These are phyloP conservation scores for Chlorella sp. DNA, from an alignment of 139 green algal species.

Conservation along the genomic window DNA sequence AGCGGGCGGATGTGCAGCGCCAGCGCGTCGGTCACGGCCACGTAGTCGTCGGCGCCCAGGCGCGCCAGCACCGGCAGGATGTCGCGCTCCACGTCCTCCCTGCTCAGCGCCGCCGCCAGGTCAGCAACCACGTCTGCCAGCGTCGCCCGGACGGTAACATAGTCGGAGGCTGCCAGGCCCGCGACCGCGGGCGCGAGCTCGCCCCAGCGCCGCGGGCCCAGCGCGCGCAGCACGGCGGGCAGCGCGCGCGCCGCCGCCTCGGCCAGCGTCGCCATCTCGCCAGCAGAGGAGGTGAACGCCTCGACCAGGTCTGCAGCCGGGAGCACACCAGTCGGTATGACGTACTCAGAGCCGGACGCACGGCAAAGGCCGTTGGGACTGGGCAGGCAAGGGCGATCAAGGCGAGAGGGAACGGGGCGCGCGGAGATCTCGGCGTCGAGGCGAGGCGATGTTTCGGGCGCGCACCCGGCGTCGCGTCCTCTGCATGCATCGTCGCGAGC, in stretches of 20 bases:
- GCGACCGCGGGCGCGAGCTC: slow-evolving; percentile 17
- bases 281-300: slow-evolving; percentile 15
- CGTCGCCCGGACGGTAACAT: background rate
- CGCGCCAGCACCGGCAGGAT: slow-evolving; percentile 31
- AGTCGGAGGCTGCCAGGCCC: background rate
- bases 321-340: background rate
- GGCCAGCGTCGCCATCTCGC: slow-evolving; percentile 23
- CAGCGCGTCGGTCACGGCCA: slow-evolving; percentile 27
- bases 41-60: slow-evolving; percentile 30
- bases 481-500: slow-evolving; percentile 4
- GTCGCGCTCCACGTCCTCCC: slow-evolving; percentile 13
- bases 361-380: background rate
- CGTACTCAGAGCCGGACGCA: background rate
- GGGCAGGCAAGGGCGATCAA: too few species aligned
- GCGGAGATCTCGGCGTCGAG: too few species aligned
- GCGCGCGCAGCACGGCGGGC: slow-evolving; percentile 33
- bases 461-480: slow-evolving; percentile 14
- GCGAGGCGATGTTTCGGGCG: too few species aligned
- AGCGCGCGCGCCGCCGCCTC: slow-evolving; percentile 48
- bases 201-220: slow-evolving; percentile 39
- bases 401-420: too few species aligned
- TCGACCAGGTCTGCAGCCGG: slow-evolving; percentile 36
- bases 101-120: slow-evolving; percentile 24
- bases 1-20: slow-evolving; percentile 28
- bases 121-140: slow-evolving; percentile 42